Percentiles rank a stretch among this genome's conserved stretches.
These are phyloP conservation scores for Madurella mycetomatis DNA, from an alignment of 2,329 filamentous ascomycete species.

Conservation along the genomic window DNA sequence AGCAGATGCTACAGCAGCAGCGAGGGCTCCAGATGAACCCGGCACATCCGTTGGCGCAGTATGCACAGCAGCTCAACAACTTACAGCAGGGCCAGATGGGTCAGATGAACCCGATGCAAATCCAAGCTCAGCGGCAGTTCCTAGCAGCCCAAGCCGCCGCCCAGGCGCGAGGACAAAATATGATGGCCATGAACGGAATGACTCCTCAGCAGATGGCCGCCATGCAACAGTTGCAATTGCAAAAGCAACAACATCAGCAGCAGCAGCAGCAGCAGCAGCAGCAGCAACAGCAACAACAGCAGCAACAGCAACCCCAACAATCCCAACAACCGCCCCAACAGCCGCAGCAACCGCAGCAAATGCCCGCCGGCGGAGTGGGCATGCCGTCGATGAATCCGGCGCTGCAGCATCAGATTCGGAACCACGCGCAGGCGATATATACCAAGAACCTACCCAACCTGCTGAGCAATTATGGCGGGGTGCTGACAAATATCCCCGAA, in stretches of 20 bases:
- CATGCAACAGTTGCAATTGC: constrained; percentile 36
- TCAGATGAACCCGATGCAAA: constrained; percentile 25
- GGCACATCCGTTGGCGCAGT: constrained; percentile 42
- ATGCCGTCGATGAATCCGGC: constrained; percentile 4
- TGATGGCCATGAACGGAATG: constrained; percentile 24
- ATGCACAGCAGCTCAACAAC: constrained; percentile 40
- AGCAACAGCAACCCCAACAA: constrained; percentile 30
- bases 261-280: constrained; percentile 21
- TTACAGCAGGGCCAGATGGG: constrained; percentile 34
- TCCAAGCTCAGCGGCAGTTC: constrained; percentile 32
- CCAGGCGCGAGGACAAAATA: constrained; percentile 9
- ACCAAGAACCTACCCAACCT: constrained; percentile 34
- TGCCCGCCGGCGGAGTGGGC: constrained; percentile 4
- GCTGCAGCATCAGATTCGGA: constrained; percentile 17
- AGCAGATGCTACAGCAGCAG: constrained; percentile 37
- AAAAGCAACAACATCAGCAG: constrained; percentile 35
- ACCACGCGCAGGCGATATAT: constrained; percentile 32
- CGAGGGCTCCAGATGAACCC: constrained; percentile 33
- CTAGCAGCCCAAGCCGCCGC: constrained; percentile 26
- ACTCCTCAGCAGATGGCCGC: constrained; percentile 28
- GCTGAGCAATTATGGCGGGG: constrained; percentile 37
- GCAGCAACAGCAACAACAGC: neutral
- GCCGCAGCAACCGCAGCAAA: constrained; percentile 28
- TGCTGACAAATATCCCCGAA: constrained; percentile 41
- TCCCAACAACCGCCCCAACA: constrained; percentile 24